A percentile compares a stretch with the other conserved stretches of the same genome.
Evolutionary conservation across 2,329 filamentous ascomycete species (phyloP).

Genomic region (Beauveria sp.): DNA sequence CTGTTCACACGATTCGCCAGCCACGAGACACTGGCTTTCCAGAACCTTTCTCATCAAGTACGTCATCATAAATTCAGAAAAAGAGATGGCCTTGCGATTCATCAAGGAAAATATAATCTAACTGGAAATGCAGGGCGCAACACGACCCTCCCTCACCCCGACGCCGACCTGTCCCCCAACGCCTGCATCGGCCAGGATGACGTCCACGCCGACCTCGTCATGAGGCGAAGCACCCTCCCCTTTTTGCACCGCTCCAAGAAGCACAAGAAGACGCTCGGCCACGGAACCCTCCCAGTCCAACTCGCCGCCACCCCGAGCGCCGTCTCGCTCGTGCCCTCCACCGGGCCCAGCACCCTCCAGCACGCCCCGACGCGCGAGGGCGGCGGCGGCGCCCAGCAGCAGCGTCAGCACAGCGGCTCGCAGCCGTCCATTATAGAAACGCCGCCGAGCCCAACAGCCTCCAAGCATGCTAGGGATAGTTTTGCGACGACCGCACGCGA

Average conservation of each 20-base stretch:
- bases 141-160: conserved; percentile 55
- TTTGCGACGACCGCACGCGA: conserved; percentile 18
- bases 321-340: conserved; percentile 22
- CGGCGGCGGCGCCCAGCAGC: conserved; percentile 18
- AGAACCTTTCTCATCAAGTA: conserved; percentile 40
- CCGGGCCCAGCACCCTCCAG: conserved; percentile 16
- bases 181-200: conserved; percentile 50
- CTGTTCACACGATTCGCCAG: conserved; percentile 11
- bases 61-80: not conserved
- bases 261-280: conserved; percentile 38
- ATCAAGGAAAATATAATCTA: not conserved
- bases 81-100: not conserved
- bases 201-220: conserved; percentile 34
- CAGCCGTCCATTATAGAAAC: conserved; percentile 10
- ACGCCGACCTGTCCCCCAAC: conserved; percentile 49
- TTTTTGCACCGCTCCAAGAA: conserved; percentile 32
- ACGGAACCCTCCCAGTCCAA: conserved; percentile 35
- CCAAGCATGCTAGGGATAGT: conserved; percentile 34
- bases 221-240: conserved; percentile 35
- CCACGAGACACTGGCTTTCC: conserved; percentile 44
- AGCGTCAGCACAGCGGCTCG: conserved; percentile 8
- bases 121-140: conserved; percentile 36
- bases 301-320: conserved; percentile 23
- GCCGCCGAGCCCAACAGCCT: conserved; percentile 20
- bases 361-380: not conserved